These are phyloP conservation scores for Lentinula sp. DNA, from an alignment of 768 basidiomycete species.

Conservation along the genomic window DNA sequence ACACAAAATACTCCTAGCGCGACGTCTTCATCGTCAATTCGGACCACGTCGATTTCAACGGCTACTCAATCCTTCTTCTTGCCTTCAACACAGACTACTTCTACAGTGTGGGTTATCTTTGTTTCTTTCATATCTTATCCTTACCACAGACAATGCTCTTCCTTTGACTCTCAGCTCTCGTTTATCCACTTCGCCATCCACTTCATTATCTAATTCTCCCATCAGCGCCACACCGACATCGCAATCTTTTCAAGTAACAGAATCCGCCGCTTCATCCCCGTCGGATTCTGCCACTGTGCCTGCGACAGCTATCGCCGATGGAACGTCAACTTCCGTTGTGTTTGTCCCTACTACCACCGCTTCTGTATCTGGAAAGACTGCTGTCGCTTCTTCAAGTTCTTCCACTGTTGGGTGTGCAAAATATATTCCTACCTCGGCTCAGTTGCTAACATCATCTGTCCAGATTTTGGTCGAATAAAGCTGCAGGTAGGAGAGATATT, in stretches of 20 bases:
- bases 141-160: not conserved
- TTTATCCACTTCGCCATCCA: not conserved
- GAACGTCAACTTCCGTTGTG: not conserved
- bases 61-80: not conserved
- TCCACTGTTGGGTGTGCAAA: not conserved
- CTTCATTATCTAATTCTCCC: not conserved
- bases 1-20: not conserved
- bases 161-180: not conserved
- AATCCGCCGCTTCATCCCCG: not conserved
- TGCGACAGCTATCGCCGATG: not conserved
- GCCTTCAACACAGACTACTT: not conserved
- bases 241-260: not conserved
- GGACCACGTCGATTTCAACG: not conserved
- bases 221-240: not conserved
- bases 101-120: not conserved
- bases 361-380: not conserved
- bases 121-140: not conserved
- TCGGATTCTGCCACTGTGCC: not conserved
- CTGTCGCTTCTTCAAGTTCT: not conserved
- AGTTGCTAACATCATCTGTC: not conserved
- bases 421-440: not conserved
- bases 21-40: not conserved
- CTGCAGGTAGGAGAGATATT: not conserved
- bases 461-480: conserved; percentile 8
- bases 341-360: not conserved